Evolutionary conservation across 768 basidiomycete genomes (phyloP), one percentile per base, ranked within the genome.

Genomic region (Xerocomus brunneocitrinus): DNA sequence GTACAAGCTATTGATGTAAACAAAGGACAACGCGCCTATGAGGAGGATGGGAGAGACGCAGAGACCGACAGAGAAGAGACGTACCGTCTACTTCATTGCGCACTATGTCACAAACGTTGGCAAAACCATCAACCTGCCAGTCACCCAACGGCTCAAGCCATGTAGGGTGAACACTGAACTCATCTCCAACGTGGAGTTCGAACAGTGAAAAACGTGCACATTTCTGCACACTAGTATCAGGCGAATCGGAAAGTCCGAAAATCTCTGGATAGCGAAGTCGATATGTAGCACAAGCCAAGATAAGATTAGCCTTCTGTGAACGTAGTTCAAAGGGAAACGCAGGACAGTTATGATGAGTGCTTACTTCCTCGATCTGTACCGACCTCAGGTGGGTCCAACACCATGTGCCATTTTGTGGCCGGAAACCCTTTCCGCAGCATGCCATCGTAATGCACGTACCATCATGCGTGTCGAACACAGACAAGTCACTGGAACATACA

Each of bases 381-480:
- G 61, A 58, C 41, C 50, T 59, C 52, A 66, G 31, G 19, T 53
- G 61, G 9, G 43, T 57, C 67, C 67, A 67, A 52, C 50, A 53
- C 24, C 52, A 66, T 8, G 41, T 47, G 6, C 55, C 42, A n/a
- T 46, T 50, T 34, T 42, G 55, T 14, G 52, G 50, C 22, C 31
- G 54, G 31, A n/a, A 8, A 34, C 25, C 5, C 14, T 50, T 55
- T 38, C 1, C 45, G 32, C 68, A 70, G 1, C 40, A 32, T 5
- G 54, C 50, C 5, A 55, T 58, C 16, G 68, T 62, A 12, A 72
- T 45, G 52, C 75, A 79, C 5, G 58, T 54, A 6, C 78, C 77
- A 57, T 90, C 89, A n/a, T 70, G 62, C 0, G 73, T 67, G 8
- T 80, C 75, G 49, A 81, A 77, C 1, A 84, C 66, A 25, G 76